Conservation (phyloP, 2,329 filamentous ascomycete species). For the Huntiella bhutanensis region DNA sequence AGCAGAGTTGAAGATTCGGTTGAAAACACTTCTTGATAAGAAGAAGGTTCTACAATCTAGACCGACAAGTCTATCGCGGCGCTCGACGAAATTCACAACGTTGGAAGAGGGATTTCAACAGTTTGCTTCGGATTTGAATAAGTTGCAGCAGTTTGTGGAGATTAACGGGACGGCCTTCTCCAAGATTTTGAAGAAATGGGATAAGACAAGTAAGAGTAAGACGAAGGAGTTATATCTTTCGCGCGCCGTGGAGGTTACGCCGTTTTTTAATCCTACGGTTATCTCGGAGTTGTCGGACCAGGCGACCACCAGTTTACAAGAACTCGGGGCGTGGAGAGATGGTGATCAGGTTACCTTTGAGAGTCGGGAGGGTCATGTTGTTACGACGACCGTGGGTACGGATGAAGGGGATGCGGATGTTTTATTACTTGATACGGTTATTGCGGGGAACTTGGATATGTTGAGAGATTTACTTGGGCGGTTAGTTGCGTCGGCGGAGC, state of each 20-base stretch:
- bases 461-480: slow-evolving; percentile 66
- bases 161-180: slow-evolving; percentile 96
- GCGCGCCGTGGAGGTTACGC: slow-evolving; percentile 87
- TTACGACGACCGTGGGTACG: slow-evolving; percentile 48
- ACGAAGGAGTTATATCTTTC: slow-evolving; percentile 96
- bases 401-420: slow-evolving; percentile 84
- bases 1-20: slow-evolving; percentile 86
- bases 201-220: slow-evolving; percentile 97
- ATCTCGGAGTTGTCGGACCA: slow-evolving; percentile 94
- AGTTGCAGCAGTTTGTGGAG: slow-evolving; percentile 95
- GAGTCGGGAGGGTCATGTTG: slow-evolving; percentile 37
- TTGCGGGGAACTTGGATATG: slow-evolving; percentile 57
- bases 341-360: slow-evolving; percentile 83
- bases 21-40: slow-evolving; percentile 86
- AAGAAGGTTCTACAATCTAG: slow-evolving; percentile 79
- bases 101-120: slow-evolving; percentile 94
- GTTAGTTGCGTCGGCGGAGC: slow-evolving; percentile 36
- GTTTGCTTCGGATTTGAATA: slow-evolving; percentile 91
- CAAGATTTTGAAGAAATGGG: slow-evolving; percentile 99
- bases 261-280: slow-evolving; percentile 93
- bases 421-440: slow-evolving; percentile 71
- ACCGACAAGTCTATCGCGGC: slow-evolving; percentile 52
- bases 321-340: slow-evolving; percentile 91
- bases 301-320: slow-evolving; percentile 86
- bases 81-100: slow-evolving; percentile 83